phyloP scores from a whole-genome alignment of 352 stramenopile species.

The Aphanomyces euteiches region DNA sequence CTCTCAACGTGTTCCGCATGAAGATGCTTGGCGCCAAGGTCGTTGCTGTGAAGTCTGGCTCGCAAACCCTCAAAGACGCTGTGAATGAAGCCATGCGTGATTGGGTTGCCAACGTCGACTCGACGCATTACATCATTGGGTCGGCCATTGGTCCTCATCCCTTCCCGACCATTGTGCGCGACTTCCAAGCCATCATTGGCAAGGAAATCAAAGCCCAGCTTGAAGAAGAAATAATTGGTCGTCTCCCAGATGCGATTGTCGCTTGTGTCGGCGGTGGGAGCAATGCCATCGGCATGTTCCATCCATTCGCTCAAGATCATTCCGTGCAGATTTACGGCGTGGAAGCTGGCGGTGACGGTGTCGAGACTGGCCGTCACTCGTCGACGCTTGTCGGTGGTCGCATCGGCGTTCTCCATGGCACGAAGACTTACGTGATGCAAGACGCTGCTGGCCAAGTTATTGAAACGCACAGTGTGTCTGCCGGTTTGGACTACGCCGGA shows the following conservation, averaged over 20 bases:
- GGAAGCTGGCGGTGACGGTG: slow-evolving; percentile 94
- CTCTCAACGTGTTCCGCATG: slow-evolving; percentile 99
- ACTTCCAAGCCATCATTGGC: slow-evolving; percentile 97
- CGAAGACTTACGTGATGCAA: slow-evolving; percentile 97
- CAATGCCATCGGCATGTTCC: slow-evolving; percentile 99
- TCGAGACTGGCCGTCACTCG: slow-evolving; percentile 87
- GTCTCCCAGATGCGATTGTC: slow-evolving; percentile 94
- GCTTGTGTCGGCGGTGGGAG: slow-evolving; percentile 97
- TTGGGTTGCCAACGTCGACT: slow-evolving; percentile 98
- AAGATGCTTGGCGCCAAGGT: slow-evolving; percentile 99
- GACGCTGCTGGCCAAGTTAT: slow-evolving; percentile 92
- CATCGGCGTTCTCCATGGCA: slow-evolving; percentile 96
- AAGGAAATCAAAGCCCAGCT: slow-evolving; percentile 91
- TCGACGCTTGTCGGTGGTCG: slow-evolving; percentile 92
- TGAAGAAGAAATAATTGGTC: slow-evolving; percentile 91
- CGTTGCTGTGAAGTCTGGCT: slow-evolving; percentile 94
- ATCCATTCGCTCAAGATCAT: slow-evolving; percentile 94
- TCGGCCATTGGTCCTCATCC: slow-evolving; percentile 96
- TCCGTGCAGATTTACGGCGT: slow-evolving; percentile 93
- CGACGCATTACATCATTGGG: slow-evolving; percentile 98
- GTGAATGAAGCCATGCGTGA: slow-evolving; percentile 98
- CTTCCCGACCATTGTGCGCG: slow-evolving; percentile 97
- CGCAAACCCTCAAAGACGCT: slow-evolving; percentile 97
- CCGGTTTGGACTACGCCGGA: slow-evolving; percentile 97
- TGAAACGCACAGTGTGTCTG: slow-evolving; percentile 94